A percentile compares a stretch with the other conserved stretches of the same genome.
phyloP scores from a whole-genome alignment of 2,329 filamentous ascomycete genomes.

The Ceratocystis alfenasii region DNA sequence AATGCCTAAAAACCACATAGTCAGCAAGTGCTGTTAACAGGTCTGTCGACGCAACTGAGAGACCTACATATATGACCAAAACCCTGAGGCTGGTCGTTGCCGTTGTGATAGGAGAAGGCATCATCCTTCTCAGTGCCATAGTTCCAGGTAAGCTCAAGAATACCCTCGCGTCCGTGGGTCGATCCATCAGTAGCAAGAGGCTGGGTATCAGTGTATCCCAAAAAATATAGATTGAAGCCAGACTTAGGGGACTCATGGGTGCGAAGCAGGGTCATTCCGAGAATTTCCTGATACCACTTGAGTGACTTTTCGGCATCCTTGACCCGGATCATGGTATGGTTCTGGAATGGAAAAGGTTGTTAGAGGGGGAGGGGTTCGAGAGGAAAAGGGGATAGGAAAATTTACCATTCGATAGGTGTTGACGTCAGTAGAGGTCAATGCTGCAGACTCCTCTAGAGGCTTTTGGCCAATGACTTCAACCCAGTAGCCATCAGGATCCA shows the following conservation, averaged over 20 bases:
- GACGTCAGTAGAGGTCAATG: conserved; percentile 58
- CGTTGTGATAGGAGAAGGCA: conserved; percentile 77
- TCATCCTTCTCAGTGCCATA: conserved; percentile 76
- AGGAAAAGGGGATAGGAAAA: not conserved
- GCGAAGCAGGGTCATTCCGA: conserved; percentile 77
- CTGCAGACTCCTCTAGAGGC: conserved; percentile 57
- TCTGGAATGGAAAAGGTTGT: conserved; percentile 37
- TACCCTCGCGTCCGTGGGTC: conserved; percentile 60
- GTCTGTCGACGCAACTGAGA: not conserved
- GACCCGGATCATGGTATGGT: conserved; percentile 90
- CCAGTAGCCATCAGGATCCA: conserved; percentile 83
- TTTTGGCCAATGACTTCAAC: conserved; percentile 71
- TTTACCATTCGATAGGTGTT: conserved; percentile 58
- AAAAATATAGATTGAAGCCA: conserved; percentile 84
- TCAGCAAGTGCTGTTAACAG: conserved; percentile 24
- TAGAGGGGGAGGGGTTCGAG: not conserved
- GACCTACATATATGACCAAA: conserved; percentile 81
- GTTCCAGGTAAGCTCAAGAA: conserved; percentile 84
- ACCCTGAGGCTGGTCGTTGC: conserved; percentile 81
- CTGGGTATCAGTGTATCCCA: conserved; percentile 59
- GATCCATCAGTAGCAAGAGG: conserved; percentile 41
- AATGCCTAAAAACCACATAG: conserved; percentile 41
- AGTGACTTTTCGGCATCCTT: conserved; percentile 66
- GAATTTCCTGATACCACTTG: conserved; percentile 69
- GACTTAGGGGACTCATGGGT: conserved; percentile 57